Conservation (phyloP, 371 early-diverging fungal species). For the Haplosporangium sp. region DNA sequence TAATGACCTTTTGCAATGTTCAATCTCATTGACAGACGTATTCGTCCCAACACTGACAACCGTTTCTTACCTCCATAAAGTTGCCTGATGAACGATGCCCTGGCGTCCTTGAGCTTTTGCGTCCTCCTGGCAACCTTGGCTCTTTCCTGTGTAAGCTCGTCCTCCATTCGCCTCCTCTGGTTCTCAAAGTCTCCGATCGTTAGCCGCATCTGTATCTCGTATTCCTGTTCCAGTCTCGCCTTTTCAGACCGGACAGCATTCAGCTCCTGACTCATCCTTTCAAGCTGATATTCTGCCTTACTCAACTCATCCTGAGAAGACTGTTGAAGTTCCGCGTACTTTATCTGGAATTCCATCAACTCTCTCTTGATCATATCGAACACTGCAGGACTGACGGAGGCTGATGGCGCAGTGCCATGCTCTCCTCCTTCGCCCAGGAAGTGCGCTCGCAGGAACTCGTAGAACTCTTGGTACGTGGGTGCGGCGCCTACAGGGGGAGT, state of each 20-base stretch:
- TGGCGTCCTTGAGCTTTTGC: constrained; percentile 7
- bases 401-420: too few species aligned
- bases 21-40: too few species aligned
- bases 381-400: not conserved
- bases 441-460: too few species aligned
- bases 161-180: not conserved
- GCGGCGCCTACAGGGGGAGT: too few species aligned
- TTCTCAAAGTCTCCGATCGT: not conserved
- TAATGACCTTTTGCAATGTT: not conserved
- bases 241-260: not conserved
- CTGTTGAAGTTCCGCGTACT: not conserved
- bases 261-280: constrained; percentile 2
- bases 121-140: constrained; percentile 3
- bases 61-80: constrained; percentile 20
- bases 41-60: not conserved
- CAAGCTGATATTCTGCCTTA: constrained; percentile 1
- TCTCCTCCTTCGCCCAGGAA: too few species aligned
- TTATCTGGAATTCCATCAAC: constrained; percentile 3
- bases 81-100: not conserved
- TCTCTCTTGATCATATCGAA: not conserved
- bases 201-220: not conserved
- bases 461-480: too few species aligned
- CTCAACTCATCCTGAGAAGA: not conserved
- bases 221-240: not conserved
- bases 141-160: not conserved